Evolutionary conservation across 148 eudicot species (phyloP).

Genomic region (Rhododendron mucronatum): DNA sequence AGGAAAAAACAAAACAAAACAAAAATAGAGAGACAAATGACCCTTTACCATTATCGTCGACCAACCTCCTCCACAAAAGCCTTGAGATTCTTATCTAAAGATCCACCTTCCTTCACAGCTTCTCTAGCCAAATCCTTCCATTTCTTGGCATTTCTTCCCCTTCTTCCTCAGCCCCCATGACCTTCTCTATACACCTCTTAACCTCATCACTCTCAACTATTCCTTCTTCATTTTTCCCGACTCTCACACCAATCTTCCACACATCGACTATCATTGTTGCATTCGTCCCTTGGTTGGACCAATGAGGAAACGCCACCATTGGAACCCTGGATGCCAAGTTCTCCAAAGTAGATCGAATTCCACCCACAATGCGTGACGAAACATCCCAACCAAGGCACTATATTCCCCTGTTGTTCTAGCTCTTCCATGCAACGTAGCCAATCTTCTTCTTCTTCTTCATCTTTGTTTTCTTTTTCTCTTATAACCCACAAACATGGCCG

Average conservation of each 20-base stretch:
- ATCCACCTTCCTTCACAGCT: constrained; percentile 36
- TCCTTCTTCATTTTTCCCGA: constrained; percentile 16
- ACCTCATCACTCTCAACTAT: constrained; percentile 5
- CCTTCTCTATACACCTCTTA: constrained; percentile 29
- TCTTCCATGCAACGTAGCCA: no score
- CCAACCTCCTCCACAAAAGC: background rate
- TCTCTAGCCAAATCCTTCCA: constrained; percentile 29
- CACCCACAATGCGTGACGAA: constrained; percentile 33
- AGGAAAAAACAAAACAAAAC: no score
- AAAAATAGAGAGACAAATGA: no score
- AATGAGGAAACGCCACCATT: constrained; percentile 13
- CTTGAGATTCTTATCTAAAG: constrained; percentile 21
- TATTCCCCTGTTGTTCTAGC: no score
- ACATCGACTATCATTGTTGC: constrained; percentile 44
- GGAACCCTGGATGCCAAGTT: constrained; percentile 36
- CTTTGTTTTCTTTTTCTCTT: no score
- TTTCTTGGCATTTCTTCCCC: constrained; percentile 24
- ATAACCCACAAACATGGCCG: no score
- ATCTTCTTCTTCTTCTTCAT: background rate
- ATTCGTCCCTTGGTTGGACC: constrained; percentile 43
- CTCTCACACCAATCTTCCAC: constrained; percentile 39
- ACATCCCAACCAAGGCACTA: no score
- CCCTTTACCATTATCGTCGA: no score
- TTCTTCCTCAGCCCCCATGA: constrained; percentile 21
- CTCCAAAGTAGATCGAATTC: constrained; percentile 40